Conservation (phyloP, 73 alveolate genomes). For the Uronychia binucleata region DNA sequence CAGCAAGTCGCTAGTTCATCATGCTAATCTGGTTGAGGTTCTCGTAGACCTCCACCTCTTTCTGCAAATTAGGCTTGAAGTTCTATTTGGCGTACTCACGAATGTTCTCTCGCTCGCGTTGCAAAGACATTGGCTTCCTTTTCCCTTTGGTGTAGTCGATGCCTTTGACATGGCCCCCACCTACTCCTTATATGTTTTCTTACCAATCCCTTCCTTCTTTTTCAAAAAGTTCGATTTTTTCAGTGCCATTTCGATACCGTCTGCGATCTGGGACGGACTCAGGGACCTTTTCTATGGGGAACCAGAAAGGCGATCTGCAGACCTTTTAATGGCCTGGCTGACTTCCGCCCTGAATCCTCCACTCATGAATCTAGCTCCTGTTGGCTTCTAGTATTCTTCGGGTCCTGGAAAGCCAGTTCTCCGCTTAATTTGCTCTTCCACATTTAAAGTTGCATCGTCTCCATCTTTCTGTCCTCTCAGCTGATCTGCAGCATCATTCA, state of each 20-base stretch:
- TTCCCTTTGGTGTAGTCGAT: neutral
- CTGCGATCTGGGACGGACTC: neutral
- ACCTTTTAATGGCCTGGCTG: neutral
- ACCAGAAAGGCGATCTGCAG: neutral
- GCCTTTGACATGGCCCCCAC: neutral
- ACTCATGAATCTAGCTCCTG: neutral
- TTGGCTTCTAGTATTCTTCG: neutral
- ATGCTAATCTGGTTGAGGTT: neutral
- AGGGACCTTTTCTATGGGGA: neutral
- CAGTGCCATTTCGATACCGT: neutral
- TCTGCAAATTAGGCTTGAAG: neutral
- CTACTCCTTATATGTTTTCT: too few species aligned
- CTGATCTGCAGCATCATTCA: conserved; percentile 28
- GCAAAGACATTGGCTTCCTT: neutral
- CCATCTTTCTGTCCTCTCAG: conserved; percentile 49
- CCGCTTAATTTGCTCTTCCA: neutral
- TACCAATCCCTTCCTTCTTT: neutral
- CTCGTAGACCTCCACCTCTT: neutral
- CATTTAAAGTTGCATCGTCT: conserved; percentile 8
- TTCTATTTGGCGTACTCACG: neutral
- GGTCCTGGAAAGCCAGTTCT: neutral
- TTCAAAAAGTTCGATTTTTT: neutral
- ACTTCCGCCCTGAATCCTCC: neutral
- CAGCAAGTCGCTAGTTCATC: neutral
- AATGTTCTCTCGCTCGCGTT: neutral